Conservation (phyloP, 768 basidiomycete species). For the Suillus discolor region DNA sequence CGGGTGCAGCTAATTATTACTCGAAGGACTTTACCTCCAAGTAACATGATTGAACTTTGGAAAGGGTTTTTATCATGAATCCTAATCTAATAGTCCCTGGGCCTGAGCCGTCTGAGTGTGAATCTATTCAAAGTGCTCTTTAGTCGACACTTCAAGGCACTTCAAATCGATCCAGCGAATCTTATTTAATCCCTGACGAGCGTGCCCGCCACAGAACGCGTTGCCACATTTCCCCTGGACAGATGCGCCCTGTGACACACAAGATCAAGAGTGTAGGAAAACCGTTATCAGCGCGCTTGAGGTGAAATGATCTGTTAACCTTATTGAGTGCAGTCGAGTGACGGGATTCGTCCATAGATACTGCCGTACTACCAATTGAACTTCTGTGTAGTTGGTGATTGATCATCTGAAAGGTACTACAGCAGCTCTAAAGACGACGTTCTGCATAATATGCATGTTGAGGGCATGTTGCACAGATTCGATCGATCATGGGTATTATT, state of each 20-base stretch:
- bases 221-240: not conserved
- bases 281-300: not conserved
- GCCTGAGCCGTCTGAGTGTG: slow-evolving; percentile 3
- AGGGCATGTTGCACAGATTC: slow-evolving; percentile 4
- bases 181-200: not conserved
- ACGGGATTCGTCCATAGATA: not conserved
- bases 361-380: not conserved
- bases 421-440: not conserved
- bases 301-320: not conserved
- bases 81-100: not conserved
- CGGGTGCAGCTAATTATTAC: no score
- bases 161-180: slow-evolving; percentile 1
- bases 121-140: not conserved
- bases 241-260: not conserved
- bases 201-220: not conserved
- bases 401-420: slow-evolving; percentile 3
- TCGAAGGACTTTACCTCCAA: not conserved
- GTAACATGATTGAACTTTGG: not conserved
- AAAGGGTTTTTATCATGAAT: not conserved
- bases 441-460: not conserved
- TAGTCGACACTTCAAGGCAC: not conserved
- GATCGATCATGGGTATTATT: slow-evolving; percentile 8
- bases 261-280: not conserved
- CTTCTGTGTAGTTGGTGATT: not conserved
- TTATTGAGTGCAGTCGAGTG: not conserved